Conservation (phyloP, 129 eudicot genomes). For the Gnaphalium uliginosum region DNA sequence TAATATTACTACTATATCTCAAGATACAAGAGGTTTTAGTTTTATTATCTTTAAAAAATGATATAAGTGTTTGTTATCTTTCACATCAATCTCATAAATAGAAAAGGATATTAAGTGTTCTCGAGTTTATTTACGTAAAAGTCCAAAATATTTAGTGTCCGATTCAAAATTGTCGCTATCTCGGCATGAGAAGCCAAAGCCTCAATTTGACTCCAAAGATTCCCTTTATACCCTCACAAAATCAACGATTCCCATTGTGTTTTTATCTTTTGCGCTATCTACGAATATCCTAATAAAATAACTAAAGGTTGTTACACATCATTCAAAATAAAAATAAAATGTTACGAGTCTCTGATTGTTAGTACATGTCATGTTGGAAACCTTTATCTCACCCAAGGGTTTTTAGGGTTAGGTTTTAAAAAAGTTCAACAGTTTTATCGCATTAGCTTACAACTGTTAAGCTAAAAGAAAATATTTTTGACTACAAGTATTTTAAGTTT, state of each 20-base stretch:
- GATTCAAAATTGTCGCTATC: background rate
- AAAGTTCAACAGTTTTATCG: no score
- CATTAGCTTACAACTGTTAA: no score
- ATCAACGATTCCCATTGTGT: background rate
- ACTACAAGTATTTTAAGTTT: no score
- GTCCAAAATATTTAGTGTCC: background rate
- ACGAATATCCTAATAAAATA: no score
- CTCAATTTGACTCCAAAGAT: constrained; percentile 5
- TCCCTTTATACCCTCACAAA: constrained; percentile 2
- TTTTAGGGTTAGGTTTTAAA: background rate
- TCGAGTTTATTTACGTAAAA: no score
- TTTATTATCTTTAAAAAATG: background rate
- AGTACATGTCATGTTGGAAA: background rate
- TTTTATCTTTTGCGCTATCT: constrained; percentile 1
- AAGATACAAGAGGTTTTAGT: background rate
- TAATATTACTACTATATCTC: background rate
- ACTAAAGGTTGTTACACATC: background rate
- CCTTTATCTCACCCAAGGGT: background rate
- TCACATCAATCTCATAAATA: no score
- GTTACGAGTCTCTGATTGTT: background rate
- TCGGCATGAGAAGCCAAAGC: constrained; percentile 11
- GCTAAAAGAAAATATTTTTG: no score
- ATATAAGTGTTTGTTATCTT: background rate
- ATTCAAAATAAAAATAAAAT: no score
- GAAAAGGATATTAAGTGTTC: no score